These are phyloP conservation scores for Penicillium occitanis DNA, from an alignment of 2,329 filamentous ascomycete genomes.

Conservation along the genomic window DNA sequence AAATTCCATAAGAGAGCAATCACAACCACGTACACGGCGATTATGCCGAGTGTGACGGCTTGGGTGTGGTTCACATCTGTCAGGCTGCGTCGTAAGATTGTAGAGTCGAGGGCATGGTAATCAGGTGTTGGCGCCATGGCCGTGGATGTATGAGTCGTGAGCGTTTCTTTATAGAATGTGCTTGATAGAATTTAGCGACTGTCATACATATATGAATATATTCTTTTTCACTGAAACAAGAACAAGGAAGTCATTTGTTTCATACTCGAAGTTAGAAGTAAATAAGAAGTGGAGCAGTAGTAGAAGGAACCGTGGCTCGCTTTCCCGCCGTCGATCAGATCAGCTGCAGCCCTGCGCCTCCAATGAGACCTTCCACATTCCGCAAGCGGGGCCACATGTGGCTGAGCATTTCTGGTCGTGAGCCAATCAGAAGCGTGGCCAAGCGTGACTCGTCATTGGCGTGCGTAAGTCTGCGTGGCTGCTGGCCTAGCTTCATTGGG, in stretches of 20 bases:
- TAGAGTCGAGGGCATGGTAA: neutral
- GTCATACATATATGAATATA: neutral
- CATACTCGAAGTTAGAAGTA: neutral
- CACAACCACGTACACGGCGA: constrained; percentile 68
- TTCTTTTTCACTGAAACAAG: neutral
- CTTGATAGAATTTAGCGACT: neutral
- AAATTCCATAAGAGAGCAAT: constrained; percentile 79
- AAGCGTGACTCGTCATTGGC: neutral
- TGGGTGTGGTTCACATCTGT: constrained; percentile 64
- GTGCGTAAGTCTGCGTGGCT: neutral
- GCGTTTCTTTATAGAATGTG: neutral
- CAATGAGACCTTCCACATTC: constrained; percentile 6
- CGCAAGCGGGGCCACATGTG: neutral
- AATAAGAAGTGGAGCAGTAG: constrained; percentile 7
- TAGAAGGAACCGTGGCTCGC: constrained; percentile 4
- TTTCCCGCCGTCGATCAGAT: constrained; percentile 8
- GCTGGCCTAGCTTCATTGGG: neutral
- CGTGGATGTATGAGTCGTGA: neutral
- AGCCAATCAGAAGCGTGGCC: neutral
- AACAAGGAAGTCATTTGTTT: neutral
- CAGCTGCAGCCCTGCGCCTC: constrained; percentile 15
- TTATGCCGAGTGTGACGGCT: constrained; percentile 67
- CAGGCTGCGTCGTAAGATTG: constrained; percentile 54
- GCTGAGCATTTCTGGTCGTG: constrained; percentile 14
- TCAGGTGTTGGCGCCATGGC: constrained; percentile 17